phyloP scores from a whole-genome alignment of 2,329 filamentous ascomycete genomes.

The Diplocarpon rosae region DNA sequence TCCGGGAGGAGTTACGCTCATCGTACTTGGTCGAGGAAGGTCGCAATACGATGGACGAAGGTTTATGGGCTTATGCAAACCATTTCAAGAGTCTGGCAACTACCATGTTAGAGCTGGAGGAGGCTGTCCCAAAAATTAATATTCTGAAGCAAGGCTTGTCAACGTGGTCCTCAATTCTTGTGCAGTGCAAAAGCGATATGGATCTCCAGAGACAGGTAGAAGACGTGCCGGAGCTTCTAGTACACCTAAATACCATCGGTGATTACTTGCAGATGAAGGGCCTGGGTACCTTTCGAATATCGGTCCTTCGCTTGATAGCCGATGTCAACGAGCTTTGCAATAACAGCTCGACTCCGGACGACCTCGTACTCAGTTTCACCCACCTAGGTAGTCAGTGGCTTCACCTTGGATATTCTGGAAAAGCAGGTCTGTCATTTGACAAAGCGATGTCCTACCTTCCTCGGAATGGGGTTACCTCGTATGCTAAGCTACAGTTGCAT shows the following conservation, averaged over 20 bases:
- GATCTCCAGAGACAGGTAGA: conserved; percentile 36
- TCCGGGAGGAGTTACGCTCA: conserved; percentile 10
- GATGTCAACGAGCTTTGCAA: conserved; percentile 36
- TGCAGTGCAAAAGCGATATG: conserved; percentile 32
- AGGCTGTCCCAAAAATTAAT: conserved; percentile 19
- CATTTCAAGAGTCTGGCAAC: conserved; percentile 21
- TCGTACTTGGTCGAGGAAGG: conserved; percentile 2
- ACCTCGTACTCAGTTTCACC: conserved; percentile 30
- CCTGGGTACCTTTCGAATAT: conserved; percentile 37
- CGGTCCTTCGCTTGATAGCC: conserved; percentile 37
- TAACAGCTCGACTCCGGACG: conserved; percentile 30
- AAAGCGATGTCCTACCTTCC: conserved; percentile 42
- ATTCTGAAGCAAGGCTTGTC: conserved; percentile 16
- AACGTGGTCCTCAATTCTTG: conserved; percentile 31
- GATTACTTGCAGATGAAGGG: conserved; percentile 49
- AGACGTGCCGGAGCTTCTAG: conserved; percentile 36
- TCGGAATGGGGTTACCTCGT: conserved; percentile 30
- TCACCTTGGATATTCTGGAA: conserved; percentile 47
- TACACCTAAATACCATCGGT: conserved; percentile 40
- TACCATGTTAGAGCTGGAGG: conserved; percentile 20
- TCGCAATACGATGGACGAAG: conserved; percentile 18
- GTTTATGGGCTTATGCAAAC: conserved; percentile 16
- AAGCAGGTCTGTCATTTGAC: conserved; percentile 45
- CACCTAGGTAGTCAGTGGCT: conserved; percentile 43
- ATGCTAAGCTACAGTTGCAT: conserved; percentile 46